phyloP scores from a whole-genome alignment of 371 early-diverging fungal genomes.

The Zopfochytrium polystomum region DNA sequence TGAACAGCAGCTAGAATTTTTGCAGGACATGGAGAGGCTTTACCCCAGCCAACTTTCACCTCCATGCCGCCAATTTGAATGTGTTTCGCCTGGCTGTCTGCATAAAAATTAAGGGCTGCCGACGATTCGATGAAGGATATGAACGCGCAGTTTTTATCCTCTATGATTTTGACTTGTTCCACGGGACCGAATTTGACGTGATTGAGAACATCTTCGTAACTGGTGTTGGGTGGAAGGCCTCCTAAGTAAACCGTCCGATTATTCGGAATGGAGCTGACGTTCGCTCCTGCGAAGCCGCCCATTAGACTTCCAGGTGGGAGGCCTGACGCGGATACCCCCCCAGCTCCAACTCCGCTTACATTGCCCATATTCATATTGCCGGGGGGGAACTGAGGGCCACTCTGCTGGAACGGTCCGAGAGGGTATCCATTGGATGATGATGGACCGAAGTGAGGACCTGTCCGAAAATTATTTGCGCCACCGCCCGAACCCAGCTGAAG shows the following conservation, averaged over 20 bases:
- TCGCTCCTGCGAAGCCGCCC: too few relatives aligned
- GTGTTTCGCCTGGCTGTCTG: constrained; percentile 46
- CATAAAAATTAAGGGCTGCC: constrained; percentile 52
- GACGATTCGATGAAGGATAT: constrained; percentile 70
- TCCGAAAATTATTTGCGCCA: too few relatives aligned
- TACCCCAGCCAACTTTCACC: constrained; percentile 76
- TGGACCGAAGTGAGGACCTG: too few relatives aligned
- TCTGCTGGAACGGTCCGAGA: too few relatives aligned
- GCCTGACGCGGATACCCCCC: too few relatives aligned
- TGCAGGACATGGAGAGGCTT: constrained; percentile 43
- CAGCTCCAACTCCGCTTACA: too few relatives aligned
- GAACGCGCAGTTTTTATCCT: constrained; percentile 77
- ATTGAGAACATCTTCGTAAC: constrained; percentile 44
- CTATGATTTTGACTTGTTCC: constrained; percentile 58
- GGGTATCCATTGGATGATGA: too few relatives aligned
- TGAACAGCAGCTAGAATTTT: constrained; percentile 56
- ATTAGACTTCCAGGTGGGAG: too few relatives aligned
- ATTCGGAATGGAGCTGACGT: too few relatives aligned
- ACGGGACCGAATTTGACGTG: constrained; percentile 40
- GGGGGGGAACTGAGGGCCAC: too few relatives aligned
- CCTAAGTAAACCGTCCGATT: constrained; percentile 49
- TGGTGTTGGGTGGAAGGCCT: constrained; percentile 35
- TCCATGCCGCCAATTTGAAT: constrained; percentile 51
- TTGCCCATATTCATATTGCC: too few relatives aligned
- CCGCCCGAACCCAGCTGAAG: too few relatives aligned